Evolutionary conservation across 345 rosid species (phyloP), one percentile per base, ranked within the genome.

Genomic region (Populus pruinosa): DNA sequence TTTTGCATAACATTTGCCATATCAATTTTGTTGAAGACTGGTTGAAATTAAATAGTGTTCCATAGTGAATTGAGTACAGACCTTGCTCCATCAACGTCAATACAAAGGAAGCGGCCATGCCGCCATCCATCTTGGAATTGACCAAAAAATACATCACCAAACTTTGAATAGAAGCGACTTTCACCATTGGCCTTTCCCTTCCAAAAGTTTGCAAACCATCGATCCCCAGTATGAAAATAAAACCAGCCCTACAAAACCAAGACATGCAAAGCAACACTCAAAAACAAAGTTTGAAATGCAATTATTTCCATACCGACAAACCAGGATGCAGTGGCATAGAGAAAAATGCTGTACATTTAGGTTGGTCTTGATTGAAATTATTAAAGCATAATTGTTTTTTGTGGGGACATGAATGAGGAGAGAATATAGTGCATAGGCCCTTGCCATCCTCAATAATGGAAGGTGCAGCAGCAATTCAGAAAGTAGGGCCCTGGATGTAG

Each of bases 191-290:
- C 96, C 84, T 92, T 93, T 83, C 99, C 98, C 86, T 96, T 96
- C 98, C 99, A 96, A 84, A 93, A 96, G 88, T 93, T 93, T 77
- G 94, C 94, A 85, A 96, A 93, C 98, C 98, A 96, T 29, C 98
- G 78, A 75, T 93, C 96, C 2, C 96, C 98, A 33, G 87, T 84
- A 81, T 89, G 96, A 85, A 93, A 96, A 86, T 92, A 96, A 84
- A 92, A 93, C 98, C 99, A 93, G 14, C 99, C 98, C 96, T 93
- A 80, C 69, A 82, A 20, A 55, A 82, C 49, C 68, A 70, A 47
- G 39, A 78, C 70, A 76, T 25, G 23, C 64, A 41, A 35, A 41
- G 49, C n/a, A 67, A 33, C 27, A 16, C 9, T 8, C n/a, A 2
- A 17, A 35, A 18, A 36, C 39, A 20, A 18, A 36, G 41, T 31